Conservation (phyloP, 768 basidiomycete species). For the Dioszegia aurantiaca region DNA sequence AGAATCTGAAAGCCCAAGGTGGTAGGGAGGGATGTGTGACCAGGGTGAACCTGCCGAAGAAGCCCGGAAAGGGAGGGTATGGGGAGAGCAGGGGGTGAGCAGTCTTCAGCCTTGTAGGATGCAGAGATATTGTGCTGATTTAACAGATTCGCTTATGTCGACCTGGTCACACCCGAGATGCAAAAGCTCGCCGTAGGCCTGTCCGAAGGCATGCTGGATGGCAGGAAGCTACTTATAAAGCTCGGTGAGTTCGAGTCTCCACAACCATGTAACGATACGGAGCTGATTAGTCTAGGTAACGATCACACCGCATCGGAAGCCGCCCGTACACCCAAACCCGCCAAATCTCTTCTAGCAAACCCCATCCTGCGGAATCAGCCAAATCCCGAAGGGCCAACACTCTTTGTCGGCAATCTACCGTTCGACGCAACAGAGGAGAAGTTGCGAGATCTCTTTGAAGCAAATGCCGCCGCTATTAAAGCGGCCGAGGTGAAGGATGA, state of each 20-base stretch:
- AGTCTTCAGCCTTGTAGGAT: too few relatives aligned
- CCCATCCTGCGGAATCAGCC: conserved; percentile 49
- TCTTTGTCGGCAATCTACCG: conserved; percentile 89
- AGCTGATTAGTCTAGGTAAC: conserved; percentile 58
- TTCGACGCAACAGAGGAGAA: conserved; percentile 81
- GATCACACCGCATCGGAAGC: conserved; percentile 61
- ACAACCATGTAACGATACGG: conserved; percentile 9
- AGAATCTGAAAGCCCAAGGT: conserved; percentile 30
- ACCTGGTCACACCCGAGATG: conserved; percentile 75
- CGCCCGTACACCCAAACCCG: conserved; percentile 53
- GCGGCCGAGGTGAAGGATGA: conserved; percentile 15
- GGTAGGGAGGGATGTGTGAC: conserved; percentile 34
- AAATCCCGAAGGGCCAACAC: conserved; percentile 56
- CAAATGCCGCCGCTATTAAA: conserved; percentile 58
- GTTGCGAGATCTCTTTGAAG: conserved; percentile 69
- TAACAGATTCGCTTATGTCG: conserved; percentile 88
- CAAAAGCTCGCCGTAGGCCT: conserved; percentile 71
- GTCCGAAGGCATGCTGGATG: conserved; percentile 78
- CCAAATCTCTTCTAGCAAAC: conserved; percentile 56
- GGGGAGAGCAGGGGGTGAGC: conserved; percentile 42
- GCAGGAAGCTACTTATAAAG: conserved; percentile 87
- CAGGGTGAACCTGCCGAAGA: conserved; percentile 71
- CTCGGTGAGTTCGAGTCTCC: conserved; percentile 61
- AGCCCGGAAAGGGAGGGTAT: conserved; percentile 54
- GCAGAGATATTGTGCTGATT: background rate